A percentile compares a stretch with the other conserved stretches of the same genome.
These are phyloP conservation scores for Boletus smithii DNA, from an alignment of 1,284 basidiomycete genomes.

Conservation along the genomic window DNA sequence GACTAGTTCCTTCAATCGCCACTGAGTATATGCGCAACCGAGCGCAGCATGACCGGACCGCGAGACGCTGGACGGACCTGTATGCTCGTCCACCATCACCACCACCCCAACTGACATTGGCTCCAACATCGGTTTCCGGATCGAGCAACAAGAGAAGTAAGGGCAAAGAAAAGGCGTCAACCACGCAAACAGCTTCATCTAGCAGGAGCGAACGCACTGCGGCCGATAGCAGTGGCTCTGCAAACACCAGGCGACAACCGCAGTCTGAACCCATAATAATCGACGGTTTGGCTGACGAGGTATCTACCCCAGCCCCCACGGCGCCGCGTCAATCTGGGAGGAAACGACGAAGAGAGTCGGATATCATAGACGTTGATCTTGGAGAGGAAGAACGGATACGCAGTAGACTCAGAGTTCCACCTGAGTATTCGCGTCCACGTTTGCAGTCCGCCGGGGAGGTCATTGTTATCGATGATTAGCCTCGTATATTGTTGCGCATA, in stretches of 20 bases:
- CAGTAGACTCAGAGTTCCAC: constrained; percentile 17
- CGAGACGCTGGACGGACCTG: constrained; percentile 49
- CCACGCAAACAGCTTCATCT: constrained; percentile 5
- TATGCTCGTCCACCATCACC: constrained; percentile 41
- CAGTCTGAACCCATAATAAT: constrained; percentile 42
- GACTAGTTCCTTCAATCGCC: constrained; percentile 67
- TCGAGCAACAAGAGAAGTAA: constrained; percentile 36
- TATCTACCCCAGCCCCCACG: neutral
- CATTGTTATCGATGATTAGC: constrained; percentile 43
- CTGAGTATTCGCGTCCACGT: constrained; percentile 9
- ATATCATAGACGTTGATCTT: constrained; percentile 27
- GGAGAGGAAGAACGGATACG: constrained; percentile 22
- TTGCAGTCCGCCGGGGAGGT: constrained; percentile 33
- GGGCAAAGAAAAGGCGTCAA: constrained; percentile 35
- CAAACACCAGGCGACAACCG: constrained; percentile 14
- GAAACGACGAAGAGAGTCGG: constrained; percentile 30
- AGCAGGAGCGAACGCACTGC: neutral
- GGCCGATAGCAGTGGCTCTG: constrained; percentile 11
- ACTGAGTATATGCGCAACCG: constrained; percentile 65
- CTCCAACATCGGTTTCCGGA: constrained; percentile 7
- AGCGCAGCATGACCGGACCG: constrained; percentile 53
- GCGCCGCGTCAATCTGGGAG: constrained; percentile 8
- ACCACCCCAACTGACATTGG: constrained; percentile 3
- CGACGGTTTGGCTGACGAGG: constrained; percentile 49
- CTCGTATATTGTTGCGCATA: no score